Evolutionary conservation across 164 flowering plant species (phyloP).

Genomic region (Brasenia schreberi): DNA sequence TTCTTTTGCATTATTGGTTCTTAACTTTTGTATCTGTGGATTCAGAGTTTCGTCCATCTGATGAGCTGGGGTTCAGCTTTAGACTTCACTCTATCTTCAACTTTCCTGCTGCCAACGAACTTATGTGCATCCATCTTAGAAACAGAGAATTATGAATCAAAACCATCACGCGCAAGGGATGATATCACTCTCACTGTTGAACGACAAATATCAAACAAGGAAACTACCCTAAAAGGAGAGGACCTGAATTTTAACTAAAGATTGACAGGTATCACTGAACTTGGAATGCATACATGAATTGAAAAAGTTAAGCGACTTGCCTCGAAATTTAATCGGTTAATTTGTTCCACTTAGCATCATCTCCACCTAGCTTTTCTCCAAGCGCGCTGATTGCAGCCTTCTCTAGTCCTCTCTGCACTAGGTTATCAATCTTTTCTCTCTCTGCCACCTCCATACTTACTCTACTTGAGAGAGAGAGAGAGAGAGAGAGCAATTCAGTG

Average conservation of each 20-base stretch:
- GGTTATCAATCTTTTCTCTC: conserved; percentile 13
- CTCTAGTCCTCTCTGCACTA: conserved; percentile 26
- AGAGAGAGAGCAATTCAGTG: background rate
- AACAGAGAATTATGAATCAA: conserved; percentile 22
- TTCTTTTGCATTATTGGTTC: conserved; percentile 16
- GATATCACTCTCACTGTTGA: background rate
- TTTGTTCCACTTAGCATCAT: conserved; percentile 12
- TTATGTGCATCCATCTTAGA: conserved; percentile 31
- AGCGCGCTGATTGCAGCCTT: conserved; percentile 29
- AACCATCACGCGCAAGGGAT: background rate
- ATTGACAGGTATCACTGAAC: too few relatives aligned
- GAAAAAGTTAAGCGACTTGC: conserved; percentile 12
- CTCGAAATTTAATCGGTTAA: conserved; percentile 24
- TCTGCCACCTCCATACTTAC: conserved; percentile 14
- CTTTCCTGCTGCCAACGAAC: conserved; percentile 24
- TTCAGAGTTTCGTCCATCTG: conserved; percentile 35
- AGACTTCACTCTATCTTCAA: conserved; percentile 29
- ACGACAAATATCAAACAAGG: background rate
- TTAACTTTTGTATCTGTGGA: conserved; percentile 36
- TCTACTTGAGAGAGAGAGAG: background rate
- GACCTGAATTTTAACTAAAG: background rate
- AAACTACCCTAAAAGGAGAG: background rate
- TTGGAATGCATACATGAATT: too few relatives aligned
- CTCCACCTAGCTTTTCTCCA: conserved; percentile 22
- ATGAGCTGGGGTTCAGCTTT: conserved; percentile 52